A percentile compares a stretch with the other conserved stretches of the same genome.
These are phyloP conservation scores for Penicillium rolfsii DNA, from an alignment of 2,329 filamentous ascomycete genomes.

Conservation along the genomic window DNA sequence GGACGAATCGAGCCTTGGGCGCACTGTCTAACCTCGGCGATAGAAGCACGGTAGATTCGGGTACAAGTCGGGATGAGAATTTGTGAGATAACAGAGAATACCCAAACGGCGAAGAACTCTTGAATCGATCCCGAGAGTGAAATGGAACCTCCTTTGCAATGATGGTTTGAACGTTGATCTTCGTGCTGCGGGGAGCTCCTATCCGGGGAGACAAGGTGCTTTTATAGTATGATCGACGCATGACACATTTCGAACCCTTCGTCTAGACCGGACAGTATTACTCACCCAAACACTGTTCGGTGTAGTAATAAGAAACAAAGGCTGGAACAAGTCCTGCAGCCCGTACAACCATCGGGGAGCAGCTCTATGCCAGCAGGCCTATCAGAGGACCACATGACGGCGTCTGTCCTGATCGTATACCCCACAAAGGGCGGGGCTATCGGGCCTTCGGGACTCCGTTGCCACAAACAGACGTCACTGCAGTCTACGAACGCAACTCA, in stretches of 20 bases:
- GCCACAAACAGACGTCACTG: conserved; percentile 23
- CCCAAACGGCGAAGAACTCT: background rate
- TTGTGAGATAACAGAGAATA: background rate
- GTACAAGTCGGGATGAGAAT: conserved; percentile 7
- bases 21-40: background rate
- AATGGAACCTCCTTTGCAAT: background rate
- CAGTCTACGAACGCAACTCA: background rate
- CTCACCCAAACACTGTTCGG: background rate
- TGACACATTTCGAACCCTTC: conserved; percentile 1
- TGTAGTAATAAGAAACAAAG: background rate
- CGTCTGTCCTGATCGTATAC: background rate
- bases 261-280: background rate
- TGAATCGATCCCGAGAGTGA: background rate
- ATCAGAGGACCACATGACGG: conserved; percentile 12
- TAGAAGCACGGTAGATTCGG: background rate
- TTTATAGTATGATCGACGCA: conserved; percentile 12
- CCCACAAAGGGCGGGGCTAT: conserved; percentile 18
- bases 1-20: background rate
- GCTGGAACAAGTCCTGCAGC: background rate
- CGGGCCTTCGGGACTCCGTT: conserved; percentile 15
- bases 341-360: background rate
- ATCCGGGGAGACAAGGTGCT: background rate
- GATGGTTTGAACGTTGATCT: background rate
- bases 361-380: conserved; percentile 13
- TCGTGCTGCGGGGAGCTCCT: background rate